Base-by-base conservation (phyloP, 1,284 basidiomycete species). In the Naganishia liquefaciens region DNA sequence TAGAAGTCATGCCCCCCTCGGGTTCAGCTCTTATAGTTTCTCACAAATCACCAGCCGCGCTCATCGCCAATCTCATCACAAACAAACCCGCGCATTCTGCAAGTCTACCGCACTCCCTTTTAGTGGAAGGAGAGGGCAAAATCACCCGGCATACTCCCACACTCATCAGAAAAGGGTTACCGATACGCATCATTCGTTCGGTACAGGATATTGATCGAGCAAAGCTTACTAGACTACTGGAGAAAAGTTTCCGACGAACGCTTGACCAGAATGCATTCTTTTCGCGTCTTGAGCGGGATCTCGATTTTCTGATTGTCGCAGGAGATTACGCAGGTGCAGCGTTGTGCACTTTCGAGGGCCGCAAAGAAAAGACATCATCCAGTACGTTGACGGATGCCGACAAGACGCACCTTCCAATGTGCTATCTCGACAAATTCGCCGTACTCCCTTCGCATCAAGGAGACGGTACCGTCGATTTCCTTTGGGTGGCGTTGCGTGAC, bases 381-480 rank as follows among this genome's bases (percentile, higher is more conserved):
- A 40, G 9, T 19, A 33, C 40, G 19, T 37, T 60, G n/a, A 37
- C 39, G n/a, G 28, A 44, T 42, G 27, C 30, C 25, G 46, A 63
- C 28, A 61, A 57, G 52, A 53, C 62, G 30, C 50, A 39, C 37
- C 28, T 62, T 17, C 37, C 53, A 25, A 39, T 55, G 75, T 88
- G 91, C 17, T 99, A 99, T 78, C 85, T 99, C 58, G 96, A 99
- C 84, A 99, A 99, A 79, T 99, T 99, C 77, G 95, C 94, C 17
- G 93, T 99, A 46, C 82, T 95, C 50, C 96, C 96, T 0, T 87
- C 83, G 66, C 86, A 98, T 76, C 96, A 99, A 78, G 96, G 96
- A 19, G 94, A 97, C 74, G 96, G 96, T 23, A 98, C 95, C 0
- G 96, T 99, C 63, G 96, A 99, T 80, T 99, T 99, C 80, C 82